A percentile compares a stretch with the other conserved stretches of the same genome.
Conservation (phyloP, 345 rosid genomes). For the Abelmoschus esculentus region DNA sequence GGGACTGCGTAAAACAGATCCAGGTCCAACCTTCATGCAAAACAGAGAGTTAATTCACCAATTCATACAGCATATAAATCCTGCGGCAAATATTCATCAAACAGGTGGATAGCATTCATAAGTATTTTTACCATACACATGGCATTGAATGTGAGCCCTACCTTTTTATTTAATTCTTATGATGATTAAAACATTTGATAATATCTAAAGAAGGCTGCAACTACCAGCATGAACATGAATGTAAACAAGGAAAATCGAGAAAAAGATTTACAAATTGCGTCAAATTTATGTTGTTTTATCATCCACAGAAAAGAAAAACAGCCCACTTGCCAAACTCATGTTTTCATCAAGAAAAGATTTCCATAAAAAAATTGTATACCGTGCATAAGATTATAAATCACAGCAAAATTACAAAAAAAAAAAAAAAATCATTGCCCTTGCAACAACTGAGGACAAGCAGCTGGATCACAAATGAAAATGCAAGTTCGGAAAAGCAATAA, state of each 20-base stretch:
- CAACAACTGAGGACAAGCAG: not conserved
- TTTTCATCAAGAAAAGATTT: not conserved
- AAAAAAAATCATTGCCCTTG: not conserved
- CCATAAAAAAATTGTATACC: not conserved
- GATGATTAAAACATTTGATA: not conserved
- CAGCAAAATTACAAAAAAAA: no score
- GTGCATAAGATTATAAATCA: not conserved
- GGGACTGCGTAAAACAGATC: slow-evolving; percentile 88
- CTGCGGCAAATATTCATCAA: not conserved
- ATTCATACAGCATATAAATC: slow-evolving; percentile 1
- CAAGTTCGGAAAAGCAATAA: not conserved
- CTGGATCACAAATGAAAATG: not conserved
- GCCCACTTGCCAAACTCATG: no score
- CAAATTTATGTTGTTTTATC: not conserved
- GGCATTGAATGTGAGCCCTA: not conserved
- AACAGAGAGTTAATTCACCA: slow-evolving; percentile 9
- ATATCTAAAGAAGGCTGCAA: not conserved
- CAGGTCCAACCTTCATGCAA: slow-evolving; percentile 75
- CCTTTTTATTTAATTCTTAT: not conserved
- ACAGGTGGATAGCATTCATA: not conserved
- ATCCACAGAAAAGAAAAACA: not conserved
- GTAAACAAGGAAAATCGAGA: not conserved
- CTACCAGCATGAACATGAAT: not conserved
- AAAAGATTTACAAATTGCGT: not conserved
- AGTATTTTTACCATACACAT: not conserved